Evolutionary conservation across 2,329 filamentous ascomycete genomes (phyloP).

Genomic region (Colletotrichum endophyticum): DNA sequence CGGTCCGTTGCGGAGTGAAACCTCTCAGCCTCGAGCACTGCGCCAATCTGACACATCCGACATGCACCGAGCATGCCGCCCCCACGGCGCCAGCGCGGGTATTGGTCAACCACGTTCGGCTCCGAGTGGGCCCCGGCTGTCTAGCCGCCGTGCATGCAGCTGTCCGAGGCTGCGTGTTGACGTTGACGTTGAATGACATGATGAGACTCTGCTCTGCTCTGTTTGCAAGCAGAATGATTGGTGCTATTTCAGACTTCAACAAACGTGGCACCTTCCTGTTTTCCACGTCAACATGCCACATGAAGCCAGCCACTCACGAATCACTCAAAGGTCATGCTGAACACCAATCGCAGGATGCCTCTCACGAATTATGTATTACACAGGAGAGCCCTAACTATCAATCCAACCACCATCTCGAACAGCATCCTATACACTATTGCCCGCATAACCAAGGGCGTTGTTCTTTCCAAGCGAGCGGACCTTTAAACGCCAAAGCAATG

Average conservation of each 20-base stretch:
- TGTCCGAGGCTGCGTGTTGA: background rate
- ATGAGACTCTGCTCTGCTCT: background rate
- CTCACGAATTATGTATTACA: constrained; percentile 14
- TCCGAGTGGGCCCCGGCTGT: background rate
- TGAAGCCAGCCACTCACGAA: background rate
- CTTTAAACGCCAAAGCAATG: constrained; percentile 4
- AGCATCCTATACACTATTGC: background rate
- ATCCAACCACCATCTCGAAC: background rate
- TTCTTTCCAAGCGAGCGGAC: background rate
- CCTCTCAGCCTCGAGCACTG: background rate
- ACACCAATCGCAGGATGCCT: background rate
- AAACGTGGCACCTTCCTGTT: background rate
- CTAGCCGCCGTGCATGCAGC: background rate
- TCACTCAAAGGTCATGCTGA: background rate
- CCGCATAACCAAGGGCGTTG: background rate
- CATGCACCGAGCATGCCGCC: background rate
- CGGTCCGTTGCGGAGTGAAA: constrained; percentile 1
- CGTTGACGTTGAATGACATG: background rate
- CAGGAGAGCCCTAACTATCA: background rate
- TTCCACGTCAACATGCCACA: background rate
- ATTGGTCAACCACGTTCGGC: background rate
- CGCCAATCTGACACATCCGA: constrained; percentile 1
- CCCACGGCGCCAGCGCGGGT: background rate
- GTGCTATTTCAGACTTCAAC: background rate
- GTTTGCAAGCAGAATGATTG: background rate